Evolutionary conservation across 2,329 filamentous ascomycete species (phyloP).

Genomic region (Botrytis hyacinthi): DNA sequence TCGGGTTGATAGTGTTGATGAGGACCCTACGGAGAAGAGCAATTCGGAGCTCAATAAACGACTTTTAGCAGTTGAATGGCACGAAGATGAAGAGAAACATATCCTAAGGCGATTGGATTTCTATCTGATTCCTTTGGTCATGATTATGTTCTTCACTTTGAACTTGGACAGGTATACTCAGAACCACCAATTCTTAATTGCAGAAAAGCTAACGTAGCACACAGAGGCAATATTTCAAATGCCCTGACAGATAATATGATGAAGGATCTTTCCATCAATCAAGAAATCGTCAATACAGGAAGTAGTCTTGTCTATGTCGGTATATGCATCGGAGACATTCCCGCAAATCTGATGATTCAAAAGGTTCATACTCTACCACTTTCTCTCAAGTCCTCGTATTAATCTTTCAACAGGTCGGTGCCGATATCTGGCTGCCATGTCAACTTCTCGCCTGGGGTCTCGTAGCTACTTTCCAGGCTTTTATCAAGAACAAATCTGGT

Average conservation of each 20-base stretch:
- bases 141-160: slow-evolving; percentile 21
- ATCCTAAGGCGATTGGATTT: slow-evolving; percentile 14
- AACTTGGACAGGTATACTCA: slow-evolving; percentile 18
- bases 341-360: slow-evolving; percentile 17
- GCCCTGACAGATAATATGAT: slow-evolving; percentile 50
- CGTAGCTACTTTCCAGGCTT: slow-evolving; percentile 53
- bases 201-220: neutral
- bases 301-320: slow-evolving; percentile 19
- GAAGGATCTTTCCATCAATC: slow-evolving; percentile 13
- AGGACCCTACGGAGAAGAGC: slow-evolving; percentile 16
- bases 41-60: slow-evolving; percentile 16
- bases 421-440: slow-evolving; percentile 53
- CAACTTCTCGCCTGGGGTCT: slow-evolving; percentile 51
- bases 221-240: slow-evolving; percentile 50
- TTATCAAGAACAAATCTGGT: slow-evolving; percentile 38
- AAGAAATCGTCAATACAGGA: slow-evolving; percentile 16
- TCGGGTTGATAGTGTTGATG: slow-evolving; percentile 18
- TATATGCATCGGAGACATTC: slow-evolving; percentile 19
- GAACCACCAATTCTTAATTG: too few species aligned
- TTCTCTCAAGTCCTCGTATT: neutral
- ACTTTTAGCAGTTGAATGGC: slow-evolving; percentile 12
- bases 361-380: neutral
- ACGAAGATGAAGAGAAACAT: slow-evolving; percentile 16
- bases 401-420: slow-evolving; percentile 47
- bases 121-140: slow-evolving; percentile 18